These are phyloP conservation scores for Candida yuanshanica DNA, from an alignment of 805 yeast species.

Conservation along the genomic window DNA sequence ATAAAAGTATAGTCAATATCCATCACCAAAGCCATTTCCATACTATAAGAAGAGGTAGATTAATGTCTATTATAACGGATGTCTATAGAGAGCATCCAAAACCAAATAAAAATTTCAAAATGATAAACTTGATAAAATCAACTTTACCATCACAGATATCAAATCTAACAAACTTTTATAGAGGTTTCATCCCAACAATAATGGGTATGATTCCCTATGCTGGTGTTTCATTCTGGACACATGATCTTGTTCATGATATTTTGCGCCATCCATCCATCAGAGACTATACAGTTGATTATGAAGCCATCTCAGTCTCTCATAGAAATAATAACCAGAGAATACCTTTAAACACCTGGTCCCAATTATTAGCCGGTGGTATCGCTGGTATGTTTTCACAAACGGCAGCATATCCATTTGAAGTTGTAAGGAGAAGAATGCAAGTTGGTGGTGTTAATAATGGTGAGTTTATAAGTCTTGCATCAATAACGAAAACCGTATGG, in stretches of 20 bases:
- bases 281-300: constrained; percentile 39
- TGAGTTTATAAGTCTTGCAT: constrained; percentile 45
- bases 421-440: constrained; percentile 90
- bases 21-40: constrained; percentile 20
- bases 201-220: constrained; percentile 97
- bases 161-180: constrained; percentile 58
- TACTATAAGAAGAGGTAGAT: constrained; percentile 25
- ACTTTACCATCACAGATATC: constrained; percentile 17
- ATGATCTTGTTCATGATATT: constrained; percentile 84
- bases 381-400: constrained; percentile 95
- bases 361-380: constrained; percentile 88
- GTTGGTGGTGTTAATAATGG: constrained; percentile 76
- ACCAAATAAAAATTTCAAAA: constrained; percentile 14
- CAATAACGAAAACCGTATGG: constrained; percentile 56
- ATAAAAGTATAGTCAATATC: constrained; percentile 11
- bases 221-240: constrained; percentile 93
- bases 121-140: constrained; percentile 17
- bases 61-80: constrained; percentile 18
- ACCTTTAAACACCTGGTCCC: constrained; percentile 88
- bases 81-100: constrained; percentile 24
- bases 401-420: constrained; percentile 95
- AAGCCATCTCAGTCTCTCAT: not conserved
- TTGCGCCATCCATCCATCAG: constrained; percentile 58
- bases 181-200: constrained; percentile 92
- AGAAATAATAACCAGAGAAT: constrained; percentile 30